Percentiles rank a stretch among this genome's conserved stretches.
Evolutionary conservation across 2,329 filamentous ascomycete species (phyloP).

Genomic region (Macrophomina tecta): DNA sequence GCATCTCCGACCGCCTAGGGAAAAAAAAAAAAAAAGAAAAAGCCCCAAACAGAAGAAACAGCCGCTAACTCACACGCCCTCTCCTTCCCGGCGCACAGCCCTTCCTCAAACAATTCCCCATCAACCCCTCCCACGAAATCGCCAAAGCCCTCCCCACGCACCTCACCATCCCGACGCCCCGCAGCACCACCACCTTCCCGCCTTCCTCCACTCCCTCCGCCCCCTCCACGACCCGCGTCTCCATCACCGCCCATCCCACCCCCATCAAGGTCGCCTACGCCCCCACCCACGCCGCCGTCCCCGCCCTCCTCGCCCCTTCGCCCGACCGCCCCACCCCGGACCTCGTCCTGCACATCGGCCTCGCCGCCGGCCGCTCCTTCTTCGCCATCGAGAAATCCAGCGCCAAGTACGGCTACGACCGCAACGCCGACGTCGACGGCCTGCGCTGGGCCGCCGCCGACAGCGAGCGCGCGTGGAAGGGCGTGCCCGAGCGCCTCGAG

Average conservation of each 20-base stretch:
- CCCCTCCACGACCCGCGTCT: constrained; percentile 58
- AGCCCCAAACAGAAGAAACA: not conserved
- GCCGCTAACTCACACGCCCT: no score
- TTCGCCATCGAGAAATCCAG: constrained; percentile 76
- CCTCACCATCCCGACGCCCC: constrained; percentile 11
- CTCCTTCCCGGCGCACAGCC: constrained; percentile 58
- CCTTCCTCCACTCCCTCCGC: constrained; percentile 72
- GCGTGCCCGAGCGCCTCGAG: constrained; percentile 35
- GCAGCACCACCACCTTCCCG: constrained; percentile 36
- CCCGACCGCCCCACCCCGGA: constrained; percentile 51
- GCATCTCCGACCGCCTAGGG: no score
- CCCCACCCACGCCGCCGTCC: constrained; percentile 67
- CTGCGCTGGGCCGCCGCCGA: constrained; percentile 37
- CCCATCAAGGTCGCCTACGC: constrained; percentile 76
- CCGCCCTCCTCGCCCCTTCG: constrained; percentile 62
- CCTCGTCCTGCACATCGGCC: constrained; percentile 77
- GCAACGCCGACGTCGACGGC: constrained; percentile 72
- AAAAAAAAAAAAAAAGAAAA: not conserved
- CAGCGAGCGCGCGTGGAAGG: constrained; percentile 38
- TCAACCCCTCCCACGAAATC: constrained; percentile 85
- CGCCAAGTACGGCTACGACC: constrained; percentile 72
- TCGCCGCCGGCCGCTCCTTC: constrained; percentile 68
- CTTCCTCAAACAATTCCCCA: constrained; percentile 70
- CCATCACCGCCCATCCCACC: constrained; percentile 68
- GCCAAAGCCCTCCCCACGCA: constrained; percentile 63